Base-by-base conservation (phyloP, 2,329 filamentous ascomycete genomes). In the Apiospora marii region DNA sequence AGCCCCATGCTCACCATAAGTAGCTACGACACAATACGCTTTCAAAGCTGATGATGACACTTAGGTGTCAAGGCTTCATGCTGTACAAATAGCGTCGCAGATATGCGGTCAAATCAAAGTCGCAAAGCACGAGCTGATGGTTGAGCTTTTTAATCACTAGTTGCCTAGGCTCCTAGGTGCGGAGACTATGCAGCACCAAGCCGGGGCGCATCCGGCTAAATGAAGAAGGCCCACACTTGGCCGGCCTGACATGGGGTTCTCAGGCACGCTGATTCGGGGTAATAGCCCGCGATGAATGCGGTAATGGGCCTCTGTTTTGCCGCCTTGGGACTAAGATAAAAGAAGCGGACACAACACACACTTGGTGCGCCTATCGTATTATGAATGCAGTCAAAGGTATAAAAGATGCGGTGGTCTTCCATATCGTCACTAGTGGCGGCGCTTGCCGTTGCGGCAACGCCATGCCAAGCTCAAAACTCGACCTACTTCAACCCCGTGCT, bases 401-500 rank as follows among this genome's bases (percentile, higher is more conserved):
- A 2, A n/a, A 19, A 64, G 41, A 64, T 64, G 58, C 37, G 34
- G 34, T 64, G 19, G 67, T 46, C 41, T 14, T n/a, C 67, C 5
- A 30, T 30, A 7, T 68, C 67, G 16, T 48, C 46, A 10, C 7
- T 34, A 12, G 67, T 30, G n/a, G 46, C 67, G 14, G 41, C 30
- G 41, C 67, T 68, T 6, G 43, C 67, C 67, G 12, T 48, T 14
- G 43, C n/a, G 13, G 10, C 19, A 1, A 27, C 22, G 67, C 41
- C 41, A 46, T 44, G 41, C 12, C n/a, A 12, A n/a, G 67, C 67
- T 10, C 67, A 68, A 22, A 72, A 72, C 41, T 72, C 71, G 41
- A 68, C 71, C 10, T 72, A 70, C 69, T 46, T 71, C n/a, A 79
- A 81, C 48, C 80, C 80, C 12, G 78, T 81, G 49, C 73, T 81